Percentiles rank a stretch among this genome's conserved stretches.
Conservation (phyloP, 441 rosid genomes). For the California macrophylla region DNA sequence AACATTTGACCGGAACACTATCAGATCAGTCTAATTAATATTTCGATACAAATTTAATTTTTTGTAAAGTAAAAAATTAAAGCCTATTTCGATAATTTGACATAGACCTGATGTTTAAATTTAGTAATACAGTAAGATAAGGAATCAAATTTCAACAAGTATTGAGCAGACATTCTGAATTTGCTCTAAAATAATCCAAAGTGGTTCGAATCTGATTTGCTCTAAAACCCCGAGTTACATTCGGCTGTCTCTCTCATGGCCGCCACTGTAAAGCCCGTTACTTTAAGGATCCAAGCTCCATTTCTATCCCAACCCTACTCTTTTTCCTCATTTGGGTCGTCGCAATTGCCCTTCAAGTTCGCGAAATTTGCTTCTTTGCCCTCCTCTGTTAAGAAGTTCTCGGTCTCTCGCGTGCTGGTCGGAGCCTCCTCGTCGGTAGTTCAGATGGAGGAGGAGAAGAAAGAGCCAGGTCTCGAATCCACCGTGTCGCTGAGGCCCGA, state of each 20-base stretch:
- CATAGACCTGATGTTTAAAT: too few species aligned
- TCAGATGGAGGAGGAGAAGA: slow-evolving; percentile 20
- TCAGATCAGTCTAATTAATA: too few species aligned
- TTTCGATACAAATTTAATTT: too few species aligned
- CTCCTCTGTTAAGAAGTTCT: slow-evolving; percentile 10
- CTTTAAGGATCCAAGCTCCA: slow-evolving; percentile 4
- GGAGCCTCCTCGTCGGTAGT: slow-evolving; percentile 22
- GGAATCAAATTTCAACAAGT: too few species aligned
- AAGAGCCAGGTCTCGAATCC: slow-evolving; percentile 26
- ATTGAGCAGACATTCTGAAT: too few species aligned
- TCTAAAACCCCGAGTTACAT: not conserved
- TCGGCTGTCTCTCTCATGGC: not conserved
- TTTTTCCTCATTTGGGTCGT: slow-evolving; percentile 3
- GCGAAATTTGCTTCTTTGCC: slow-evolving; percentile 16
- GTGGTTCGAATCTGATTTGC: not conserved
- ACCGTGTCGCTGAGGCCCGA: slow-evolving; percentile 55
- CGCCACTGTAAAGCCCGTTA: not conserved
- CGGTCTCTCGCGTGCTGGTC: slow-evolving; percentile 40
- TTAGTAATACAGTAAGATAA: too few species aligned
- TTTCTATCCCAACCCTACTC: slow-evolving; percentile 1
- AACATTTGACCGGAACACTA: too few species aligned
- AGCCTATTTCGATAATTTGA: too few species aligned
- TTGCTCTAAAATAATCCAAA: not conserved
- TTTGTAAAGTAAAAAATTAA: too few species aligned
- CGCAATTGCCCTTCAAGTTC: slow-evolving; percentile 24